Conservation (phyloP, 495 filamentous ascomycete genomes). For the Terfezia boudieri region DNA sequence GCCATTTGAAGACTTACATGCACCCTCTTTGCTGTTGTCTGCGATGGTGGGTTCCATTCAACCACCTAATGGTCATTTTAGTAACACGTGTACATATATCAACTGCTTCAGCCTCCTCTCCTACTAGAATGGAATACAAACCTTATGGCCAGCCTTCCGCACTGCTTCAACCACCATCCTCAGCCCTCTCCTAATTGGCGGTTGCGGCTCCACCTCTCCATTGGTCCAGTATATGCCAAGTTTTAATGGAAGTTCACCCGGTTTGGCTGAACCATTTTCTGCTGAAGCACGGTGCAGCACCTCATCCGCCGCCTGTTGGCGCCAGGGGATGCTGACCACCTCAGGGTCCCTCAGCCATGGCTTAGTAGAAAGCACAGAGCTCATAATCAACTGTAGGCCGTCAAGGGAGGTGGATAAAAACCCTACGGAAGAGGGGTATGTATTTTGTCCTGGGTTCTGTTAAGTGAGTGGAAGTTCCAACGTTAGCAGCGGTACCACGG, state of each 20-base stretch:
- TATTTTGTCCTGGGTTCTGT: not conserved
- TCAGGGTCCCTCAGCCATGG: constrained; percentile 29
- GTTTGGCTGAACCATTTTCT: too few species aligned
- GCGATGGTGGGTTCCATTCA: constrained; percentile 25
- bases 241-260: too few species aligned
- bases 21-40: constrained; percentile 3
- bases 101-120: too few species aligned
- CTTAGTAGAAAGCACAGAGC: constrained; percentile 20
- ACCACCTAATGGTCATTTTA: constrained; percentile 27
- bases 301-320: constrained; percentile 21
- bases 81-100: too few species aligned
- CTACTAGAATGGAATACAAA: not conserved
- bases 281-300: constrained; percentile 25
- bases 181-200: constrained; percentile 26
- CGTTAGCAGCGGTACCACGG: too few species aligned
- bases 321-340: constrained; percentile 28
- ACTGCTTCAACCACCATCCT: constrained; percentile 14
- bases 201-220: constrained; percentile 28
- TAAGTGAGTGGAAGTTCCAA: not conserved
- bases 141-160: not conserved
- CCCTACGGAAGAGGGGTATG: constrained; percentile 25
- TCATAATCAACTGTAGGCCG: constrained; percentile 25
- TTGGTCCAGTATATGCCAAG: constrained; percentile 25
- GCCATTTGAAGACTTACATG: not conserved
- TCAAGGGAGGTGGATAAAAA: constrained; percentile 24